Conservation (phyloP, 495 filamentous ascomycete genomes). For the Tuber calosporum region DNA sequence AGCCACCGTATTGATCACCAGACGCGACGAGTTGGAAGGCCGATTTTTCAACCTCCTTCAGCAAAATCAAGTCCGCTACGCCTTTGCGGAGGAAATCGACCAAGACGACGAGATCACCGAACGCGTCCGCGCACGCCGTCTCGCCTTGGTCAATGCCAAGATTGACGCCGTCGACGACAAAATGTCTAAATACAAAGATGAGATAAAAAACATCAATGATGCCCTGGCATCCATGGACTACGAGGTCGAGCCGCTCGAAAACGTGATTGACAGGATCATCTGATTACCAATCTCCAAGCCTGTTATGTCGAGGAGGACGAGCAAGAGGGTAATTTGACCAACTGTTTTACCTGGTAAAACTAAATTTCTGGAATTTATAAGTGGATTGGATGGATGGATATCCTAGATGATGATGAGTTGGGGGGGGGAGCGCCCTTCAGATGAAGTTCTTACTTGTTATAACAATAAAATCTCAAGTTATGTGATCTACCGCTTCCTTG, state of each 20-base stretch:
- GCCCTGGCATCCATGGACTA: not conserved
- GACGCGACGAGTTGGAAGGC: not conserved
- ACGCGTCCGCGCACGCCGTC: not conserved
- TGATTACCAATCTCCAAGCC: not conserved
- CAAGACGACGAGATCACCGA: not conserved
- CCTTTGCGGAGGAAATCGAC: not conserved
- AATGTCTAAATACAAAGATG: not conserved
- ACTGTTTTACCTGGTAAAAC: not conserved
- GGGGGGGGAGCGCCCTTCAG: not conserved
- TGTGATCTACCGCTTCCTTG: not conserved
- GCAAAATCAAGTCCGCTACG: not conserved
- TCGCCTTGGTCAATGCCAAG: not conserved
- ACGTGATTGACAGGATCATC: not conserved
- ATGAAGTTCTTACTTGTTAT: not conserved
- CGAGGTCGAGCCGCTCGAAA: not conserved
- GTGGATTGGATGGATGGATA: not conserved
- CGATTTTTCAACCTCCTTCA: not conserved
- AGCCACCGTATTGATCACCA: not conserved
- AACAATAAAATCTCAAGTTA: not conserved
- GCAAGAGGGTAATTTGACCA: not conserved
- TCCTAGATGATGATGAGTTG: not conserved
- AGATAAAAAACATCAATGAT: not conserved
- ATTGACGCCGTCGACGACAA: not conserved
- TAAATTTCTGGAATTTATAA: not conserved
- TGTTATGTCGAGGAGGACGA: not conserved